phyloP scores from a whole-genome alignment of 1,139 yeast species.

The Blastobotrys niveus region DNA sequence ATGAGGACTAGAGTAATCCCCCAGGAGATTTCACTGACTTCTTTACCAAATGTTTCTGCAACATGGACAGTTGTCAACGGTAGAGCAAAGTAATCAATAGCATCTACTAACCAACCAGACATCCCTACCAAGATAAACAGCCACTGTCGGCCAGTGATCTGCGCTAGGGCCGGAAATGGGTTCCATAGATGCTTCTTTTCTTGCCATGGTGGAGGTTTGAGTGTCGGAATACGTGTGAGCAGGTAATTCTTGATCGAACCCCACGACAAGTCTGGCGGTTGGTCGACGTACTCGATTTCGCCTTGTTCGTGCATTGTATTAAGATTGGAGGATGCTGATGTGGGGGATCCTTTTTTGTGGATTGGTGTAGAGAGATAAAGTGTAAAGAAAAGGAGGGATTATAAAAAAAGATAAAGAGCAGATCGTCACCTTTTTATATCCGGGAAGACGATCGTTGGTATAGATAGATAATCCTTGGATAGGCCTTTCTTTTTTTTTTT shows the following conservation, averaged over 20 bases:
- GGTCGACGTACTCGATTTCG: no score
- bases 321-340: no score
- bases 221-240: conserved; percentile 40
- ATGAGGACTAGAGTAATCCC: conserved; percentile 53
- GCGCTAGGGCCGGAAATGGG: conserved; percentile 49
- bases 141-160: conserved; percentile 51
- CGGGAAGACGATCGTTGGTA: no score
- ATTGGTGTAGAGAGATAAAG: no score
- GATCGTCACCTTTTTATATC: no score
- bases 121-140: conserved; percentile 58
- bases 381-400: no score
- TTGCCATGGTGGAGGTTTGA: conserved; percentile 38
- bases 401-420: no score
- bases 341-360: not conserved
- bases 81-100: conserved; percentile 70
- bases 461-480: no score
- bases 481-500: no score
- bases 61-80: conserved; percentile 54
- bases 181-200: conserved; percentile 29
- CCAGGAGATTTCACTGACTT: conserved; percentile 59
- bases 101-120: conserved; percentile 74
- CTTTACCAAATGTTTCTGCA: conserved; percentile 47
- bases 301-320: no score
- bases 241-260: conserved; percentile 35
- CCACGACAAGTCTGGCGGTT: conserved; percentile 1